Conservation (phyloP, 2,329 filamentous ascomycete species). For the Fusarium sp. region DNA sequence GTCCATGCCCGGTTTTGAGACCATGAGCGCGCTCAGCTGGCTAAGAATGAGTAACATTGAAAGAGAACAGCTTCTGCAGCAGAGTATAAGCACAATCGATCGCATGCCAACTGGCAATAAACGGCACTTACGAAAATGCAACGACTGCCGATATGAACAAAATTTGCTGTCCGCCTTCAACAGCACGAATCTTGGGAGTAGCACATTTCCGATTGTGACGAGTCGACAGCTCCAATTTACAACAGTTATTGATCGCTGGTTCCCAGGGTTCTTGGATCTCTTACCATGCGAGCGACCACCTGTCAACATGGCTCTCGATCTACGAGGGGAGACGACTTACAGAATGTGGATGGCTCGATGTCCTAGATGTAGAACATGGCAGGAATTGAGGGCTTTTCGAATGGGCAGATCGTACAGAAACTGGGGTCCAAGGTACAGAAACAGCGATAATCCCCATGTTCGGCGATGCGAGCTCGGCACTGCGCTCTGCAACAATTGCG, state of each 20-base stretch:
- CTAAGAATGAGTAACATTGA: too few relatives aligned
- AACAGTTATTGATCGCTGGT: neutral
- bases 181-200: neutral
- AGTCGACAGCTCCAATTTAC: neutral
- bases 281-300: neutral
- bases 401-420: neutral
- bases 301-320: neutral
- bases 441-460: too few relatives aligned
- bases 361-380: neutral
- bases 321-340: neutral
- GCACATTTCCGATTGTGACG: too few relatives aligned
- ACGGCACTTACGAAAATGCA: neutral
- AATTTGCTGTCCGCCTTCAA: too few relatives aligned
- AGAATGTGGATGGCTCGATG: neutral
- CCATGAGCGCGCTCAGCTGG: too few relatives aligned
- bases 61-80: too few relatives aligned
- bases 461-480: too few relatives aligned
- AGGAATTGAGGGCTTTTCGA: neutral
- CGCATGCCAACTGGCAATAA: neutral
- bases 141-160: neutral
- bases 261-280: neutral
- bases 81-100: too few relatives aligned
- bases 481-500: too few relatives aligned
- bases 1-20: too few relatives aligned
- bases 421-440: too few relatives aligned